Evolutionary conservation across 164 flowering plant genomes (phyloP).

Genomic region (Tetrastigma voinierianum): DNA sequence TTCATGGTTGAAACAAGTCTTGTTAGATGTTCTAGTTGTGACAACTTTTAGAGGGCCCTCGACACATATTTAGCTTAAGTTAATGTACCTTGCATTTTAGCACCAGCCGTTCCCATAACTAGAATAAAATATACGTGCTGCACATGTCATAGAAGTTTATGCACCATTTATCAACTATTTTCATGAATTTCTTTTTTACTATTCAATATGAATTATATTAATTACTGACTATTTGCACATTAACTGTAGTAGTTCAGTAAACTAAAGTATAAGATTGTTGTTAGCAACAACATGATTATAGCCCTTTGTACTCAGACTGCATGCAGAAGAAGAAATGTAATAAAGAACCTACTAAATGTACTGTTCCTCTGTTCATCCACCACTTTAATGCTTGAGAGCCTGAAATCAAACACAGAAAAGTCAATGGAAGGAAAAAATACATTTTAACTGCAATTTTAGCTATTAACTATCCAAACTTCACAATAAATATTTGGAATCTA

Average conservation of each 20-base stretch:
- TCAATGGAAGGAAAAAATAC: not conserved
- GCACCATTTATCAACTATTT: constrained; percentile 6
- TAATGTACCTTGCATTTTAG: no score
- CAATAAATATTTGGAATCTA: no score
- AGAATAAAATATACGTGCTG: not conserved
- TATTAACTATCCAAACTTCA: no score
- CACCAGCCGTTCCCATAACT: no score
- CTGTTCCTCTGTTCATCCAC: constrained; percentile 68
- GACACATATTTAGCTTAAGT: no score
- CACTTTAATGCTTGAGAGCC: constrained; percentile 82
- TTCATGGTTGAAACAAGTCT: no score
- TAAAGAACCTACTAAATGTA: constrained; percentile 65
- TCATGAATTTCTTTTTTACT: constrained; percentile 9
- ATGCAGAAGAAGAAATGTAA: constrained; percentile 23
- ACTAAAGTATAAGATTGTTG: constrained; percentile 14
- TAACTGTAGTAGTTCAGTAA: constrained; percentile 16
- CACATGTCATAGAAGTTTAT: constrained; percentile 2
- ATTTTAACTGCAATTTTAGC: not conserved
- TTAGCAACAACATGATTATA: constrained; percentile 11
- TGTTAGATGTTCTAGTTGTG: no score
- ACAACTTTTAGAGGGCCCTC: no score
- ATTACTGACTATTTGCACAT: constrained; percentile 11
- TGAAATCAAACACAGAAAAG: constrained; percentile 27
- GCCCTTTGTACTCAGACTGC: constrained; percentile 5
- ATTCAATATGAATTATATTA: constrained; percentile 10